Conservation (phyloP, 208 protist species). For the Trypanosoma cruzi region DNA sequence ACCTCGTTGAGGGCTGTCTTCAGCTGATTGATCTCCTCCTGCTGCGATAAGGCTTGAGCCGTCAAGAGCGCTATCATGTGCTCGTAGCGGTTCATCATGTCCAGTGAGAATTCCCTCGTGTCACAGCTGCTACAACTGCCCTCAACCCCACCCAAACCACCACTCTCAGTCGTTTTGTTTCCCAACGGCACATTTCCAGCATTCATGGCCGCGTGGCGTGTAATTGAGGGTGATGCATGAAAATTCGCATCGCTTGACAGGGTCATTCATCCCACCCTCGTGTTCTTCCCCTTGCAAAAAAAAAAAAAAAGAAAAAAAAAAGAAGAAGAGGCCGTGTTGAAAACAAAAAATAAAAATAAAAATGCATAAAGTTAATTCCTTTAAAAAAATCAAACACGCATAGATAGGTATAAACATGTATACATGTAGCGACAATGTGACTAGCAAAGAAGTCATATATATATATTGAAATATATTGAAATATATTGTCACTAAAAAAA, state of each 20-base stretch:
- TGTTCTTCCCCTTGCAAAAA: not conserved
- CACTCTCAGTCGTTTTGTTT: too few species aligned
- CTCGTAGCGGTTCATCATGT: slow-evolving; percentile 36
- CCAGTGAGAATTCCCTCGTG: not conserved
- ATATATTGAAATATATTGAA: too few species aligned
- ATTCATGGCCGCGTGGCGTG: not conserved
- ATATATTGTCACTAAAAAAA: too few species aligned
- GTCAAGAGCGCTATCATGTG: slow-evolving; percentile 45
- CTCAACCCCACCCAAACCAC: not conserved
- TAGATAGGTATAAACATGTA: too few species aligned
- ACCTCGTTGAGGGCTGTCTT: slow-evolving; percentile 11
- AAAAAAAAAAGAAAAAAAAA: not conserved
- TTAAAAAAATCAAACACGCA: too few species aligned
- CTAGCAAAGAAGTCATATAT: too few species aligned
- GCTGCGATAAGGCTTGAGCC: slow-evolving; percentile 50
- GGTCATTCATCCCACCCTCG: not conserved
- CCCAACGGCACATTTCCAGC: not conserved
- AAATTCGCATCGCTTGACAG: not conserved
- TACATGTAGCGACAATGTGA: too few species aligned
- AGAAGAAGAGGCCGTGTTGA: too few species aligned
- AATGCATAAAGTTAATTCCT: too few species aligned
- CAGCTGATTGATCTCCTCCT: slow-evolving; percentile 51
- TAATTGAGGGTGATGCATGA: not conserved
- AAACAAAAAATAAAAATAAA: too few species aligned
- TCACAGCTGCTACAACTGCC: not conserved